These are phyloP conservation scores for Gaeumannomyces sp. DNA, from an alignment of 2,329 filamentous ascomycete species.

Conservation along the genomic window DNA sequence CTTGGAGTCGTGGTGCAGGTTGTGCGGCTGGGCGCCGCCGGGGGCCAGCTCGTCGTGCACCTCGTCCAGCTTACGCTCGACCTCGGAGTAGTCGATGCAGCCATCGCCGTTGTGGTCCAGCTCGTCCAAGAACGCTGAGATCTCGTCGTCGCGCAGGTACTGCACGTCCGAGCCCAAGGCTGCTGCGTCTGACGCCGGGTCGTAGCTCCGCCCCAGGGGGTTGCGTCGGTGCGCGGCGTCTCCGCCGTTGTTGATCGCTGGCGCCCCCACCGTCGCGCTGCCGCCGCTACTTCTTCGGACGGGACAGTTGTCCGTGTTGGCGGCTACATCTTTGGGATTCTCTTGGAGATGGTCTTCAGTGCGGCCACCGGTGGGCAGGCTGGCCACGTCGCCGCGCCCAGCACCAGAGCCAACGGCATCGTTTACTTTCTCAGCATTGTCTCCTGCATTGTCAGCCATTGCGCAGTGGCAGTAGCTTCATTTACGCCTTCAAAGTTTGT, in stretches of 20 bases:
- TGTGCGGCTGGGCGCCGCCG: conserved; percentile 33
- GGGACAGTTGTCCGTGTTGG: too few relatives aligned
- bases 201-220: neutral
- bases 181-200: neutral
- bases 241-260: too few relatives aligned
- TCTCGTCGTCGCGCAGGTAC: conserved; percentile 41
- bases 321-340: too few relatives aligned
- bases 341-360: too few relatives aligned
- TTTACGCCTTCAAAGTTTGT: too few relatives aligned
- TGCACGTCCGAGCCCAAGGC: conserved; percentile 17
- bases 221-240: neutral
- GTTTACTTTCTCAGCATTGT: neutral
- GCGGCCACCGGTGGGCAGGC: too few relatives aligned
- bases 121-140: conserved; percentile 44
- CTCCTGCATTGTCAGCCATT: neutral
- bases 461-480: too few relatives aligned
- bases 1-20: conserved; percentile 31
- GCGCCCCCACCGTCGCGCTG: too few relatives aligned
- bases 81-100: conserved; percentile 43
- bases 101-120: conserved; percentile 47
- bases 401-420: neutral
- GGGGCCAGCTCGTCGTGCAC: conserved; percentile 45
- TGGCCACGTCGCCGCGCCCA: too few relatives aligned
- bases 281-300: too few relatives aligned
- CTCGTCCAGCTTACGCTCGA: conserved; percentile 46